Evolutionary conservation across 202 grass and related monocot genomes (phyloP).

Genomic region (Schoenoplectus tabernaemontani): DNA sequence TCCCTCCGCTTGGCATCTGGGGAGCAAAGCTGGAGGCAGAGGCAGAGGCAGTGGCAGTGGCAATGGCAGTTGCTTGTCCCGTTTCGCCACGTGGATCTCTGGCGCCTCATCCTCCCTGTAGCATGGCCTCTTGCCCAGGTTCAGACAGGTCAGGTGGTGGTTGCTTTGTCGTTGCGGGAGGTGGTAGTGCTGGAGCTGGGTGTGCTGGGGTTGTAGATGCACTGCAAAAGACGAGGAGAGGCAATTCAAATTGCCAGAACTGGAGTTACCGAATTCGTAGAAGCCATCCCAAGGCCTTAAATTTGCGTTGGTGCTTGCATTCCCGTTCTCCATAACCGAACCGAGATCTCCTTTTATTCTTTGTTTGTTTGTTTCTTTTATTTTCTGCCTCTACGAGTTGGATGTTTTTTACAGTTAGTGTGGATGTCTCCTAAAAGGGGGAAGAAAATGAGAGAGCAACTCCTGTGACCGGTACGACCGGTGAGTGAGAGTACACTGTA

Average conservation of each 20-base stretch:
- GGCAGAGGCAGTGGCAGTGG: no score
- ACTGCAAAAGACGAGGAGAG: background rate
- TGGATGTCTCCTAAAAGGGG: conserved; percentile 18
- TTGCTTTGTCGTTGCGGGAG: conserved; percentile 14
- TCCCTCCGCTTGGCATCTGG: conserved; percentile 80
- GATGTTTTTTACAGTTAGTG: background rate
- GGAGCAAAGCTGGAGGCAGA: background rate
- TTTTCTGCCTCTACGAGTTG: background rate
- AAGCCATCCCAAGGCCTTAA: conserved; percentile 22
- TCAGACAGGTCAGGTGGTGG: conserved; percentile 47
- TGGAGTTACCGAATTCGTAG: conserved; percentile 8
- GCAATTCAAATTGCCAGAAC: conserved; percentile 29
- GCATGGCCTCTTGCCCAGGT: conserved; percentile 64
- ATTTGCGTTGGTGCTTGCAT: conserved; percentile 7
- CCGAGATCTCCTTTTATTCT: background rate
- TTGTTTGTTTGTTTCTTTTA: no score
- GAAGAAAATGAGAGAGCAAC: conserved; percentile 10
- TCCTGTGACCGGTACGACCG: conserved; percentile 36
- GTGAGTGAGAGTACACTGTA: conserved; percentile 30
- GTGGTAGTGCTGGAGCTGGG: background rate
- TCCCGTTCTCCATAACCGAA: background rate
- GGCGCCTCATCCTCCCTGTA: background rate
- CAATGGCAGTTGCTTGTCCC: conserved; percentile 2
- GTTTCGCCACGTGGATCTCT: background rate
- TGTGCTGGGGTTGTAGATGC: conserved; percentile 1